Percentiles rank a stretch among this genome's conserved stretches.
Conservation (phyloP, 225 moss, liverwort and hornwort genomes). For the Takakia lepidozioides region DNA sequence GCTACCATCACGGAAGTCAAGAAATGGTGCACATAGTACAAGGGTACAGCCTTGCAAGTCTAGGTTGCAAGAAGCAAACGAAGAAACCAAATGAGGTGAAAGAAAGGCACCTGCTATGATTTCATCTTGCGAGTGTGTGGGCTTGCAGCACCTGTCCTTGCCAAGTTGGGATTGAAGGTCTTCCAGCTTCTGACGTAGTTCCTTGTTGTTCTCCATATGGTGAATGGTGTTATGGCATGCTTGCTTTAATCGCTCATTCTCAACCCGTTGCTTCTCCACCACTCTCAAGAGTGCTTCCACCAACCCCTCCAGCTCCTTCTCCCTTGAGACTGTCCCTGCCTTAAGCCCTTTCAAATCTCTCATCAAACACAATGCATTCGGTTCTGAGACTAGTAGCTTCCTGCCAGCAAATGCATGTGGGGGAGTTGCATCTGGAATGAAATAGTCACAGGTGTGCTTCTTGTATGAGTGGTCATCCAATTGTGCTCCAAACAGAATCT, state of each 20-base stretch:
- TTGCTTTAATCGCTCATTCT: constrained; percentile 31
- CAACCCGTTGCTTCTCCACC: constrained; percentile 37
- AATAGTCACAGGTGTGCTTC: constrained; percentile 22
- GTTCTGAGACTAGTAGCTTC: constrained; percentile 22
- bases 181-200: constrained; percentile 39
- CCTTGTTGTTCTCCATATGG: constrained; percentile 40
- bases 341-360: constrained; percentile 26
- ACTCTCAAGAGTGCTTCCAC: constrained; percentile 55
- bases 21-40: no score
- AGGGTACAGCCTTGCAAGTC: no score
- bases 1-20: no score
- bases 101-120: constrained; percentile 15
- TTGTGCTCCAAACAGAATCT: constrained; percentile 45
- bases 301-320: constrained; percentile 52
- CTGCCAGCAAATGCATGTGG: constrained; percentile 20
- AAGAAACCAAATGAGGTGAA: no score
- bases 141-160: constrained; percentile 18
- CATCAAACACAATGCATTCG: constrained; percentile 36
- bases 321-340: constrained; percentile 14
- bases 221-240: constrained; percentile 45
- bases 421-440: constrained; percentile 20
- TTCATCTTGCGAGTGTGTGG: constrained; percentile 4
- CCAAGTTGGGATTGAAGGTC: constrained; percentile 22
- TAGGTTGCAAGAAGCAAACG: no score
- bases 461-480: constrained; percentile 18